Percentiles rank a stretch among this genome's conserved stretches.
These are phyloP conservation scores for Mycena olivaceomarginata DNA, from an alignment of 768 basidiomycete genomes.

Conservation along the genomic window DNA sequence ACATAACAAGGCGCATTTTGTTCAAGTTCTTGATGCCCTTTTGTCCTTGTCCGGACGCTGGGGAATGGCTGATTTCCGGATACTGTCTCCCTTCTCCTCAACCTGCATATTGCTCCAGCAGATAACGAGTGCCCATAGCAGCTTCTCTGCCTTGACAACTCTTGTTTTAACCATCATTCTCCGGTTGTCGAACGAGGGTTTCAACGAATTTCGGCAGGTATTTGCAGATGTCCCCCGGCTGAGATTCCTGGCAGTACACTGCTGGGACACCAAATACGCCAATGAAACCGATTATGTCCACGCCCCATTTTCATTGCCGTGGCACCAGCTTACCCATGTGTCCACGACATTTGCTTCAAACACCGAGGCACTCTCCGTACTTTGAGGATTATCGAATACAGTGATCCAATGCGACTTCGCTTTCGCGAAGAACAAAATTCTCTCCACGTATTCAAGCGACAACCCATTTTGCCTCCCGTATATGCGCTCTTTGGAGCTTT, in stretches of 20 bases:
- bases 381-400: background rate
- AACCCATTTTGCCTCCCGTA: background rate
- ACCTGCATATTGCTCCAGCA: background rate
- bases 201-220: background rate
- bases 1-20: background rate
- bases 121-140: background rate
- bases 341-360: slow-evolving; percentile 12
- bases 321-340: slow-evolving; percentile 28
- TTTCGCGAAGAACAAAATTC: background rate
- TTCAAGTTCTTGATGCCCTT: slow-evolving; percentile 1
- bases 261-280: background rate
- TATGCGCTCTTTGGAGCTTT: slow-evolving; percentile 2
- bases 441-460: background rate
- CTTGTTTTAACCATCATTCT: background rate
- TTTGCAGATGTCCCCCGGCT: slow-evolving; percentile 10
- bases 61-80: background rate
- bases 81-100: background rate
- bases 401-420: slow-evolving; percentile 15
- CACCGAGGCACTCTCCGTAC: slow-evolving; percentile 8
- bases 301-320: slow-evolving; percentile 22
- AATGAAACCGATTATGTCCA: background rate
- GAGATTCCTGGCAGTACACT: background rate
- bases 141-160: background rate
- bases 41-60: slow-evolving; percentile 1
- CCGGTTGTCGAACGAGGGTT: background rate